These are phyloP conservation scores for Coemansia sp. DNA, from an alignment of 192 early-diverging fungal genomes.

Conservation along the genomic window DNA sequence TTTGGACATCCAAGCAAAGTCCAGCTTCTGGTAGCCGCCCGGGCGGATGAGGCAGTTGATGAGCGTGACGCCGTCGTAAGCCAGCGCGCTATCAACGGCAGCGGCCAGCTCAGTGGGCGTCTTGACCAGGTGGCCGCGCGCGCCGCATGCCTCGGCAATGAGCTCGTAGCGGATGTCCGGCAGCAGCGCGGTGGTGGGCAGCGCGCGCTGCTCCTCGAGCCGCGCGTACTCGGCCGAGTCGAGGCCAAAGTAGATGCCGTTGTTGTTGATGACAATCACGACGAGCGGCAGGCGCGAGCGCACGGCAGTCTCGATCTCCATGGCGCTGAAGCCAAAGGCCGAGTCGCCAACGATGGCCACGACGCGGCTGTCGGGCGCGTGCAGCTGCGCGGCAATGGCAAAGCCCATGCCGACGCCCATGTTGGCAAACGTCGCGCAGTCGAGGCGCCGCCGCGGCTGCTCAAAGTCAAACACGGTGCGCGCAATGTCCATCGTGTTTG, in stretches of 20 bases:
- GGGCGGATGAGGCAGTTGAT: conserved; percentile 70
- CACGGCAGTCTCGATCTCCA: conserved; percentile 74
- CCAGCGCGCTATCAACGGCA: conserved; percentile 53
- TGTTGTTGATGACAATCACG: conserved; percentile 77
- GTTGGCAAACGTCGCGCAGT: conserved; percentile 72
- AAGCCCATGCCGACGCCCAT: conserved; percentile 82
- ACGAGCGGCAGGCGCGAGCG: conserved; percentile 61
- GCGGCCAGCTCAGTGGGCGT: conserved; percentile 57
- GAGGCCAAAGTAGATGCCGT: conserved; percentile 72
- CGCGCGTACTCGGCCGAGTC: conserved; percentile 50
- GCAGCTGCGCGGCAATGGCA: conserved; percentile 65
- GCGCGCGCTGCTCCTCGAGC: conserved; percentile 23
- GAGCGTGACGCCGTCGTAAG: conserved; percentile 51
- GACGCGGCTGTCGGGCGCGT: conserved; percentile 52
- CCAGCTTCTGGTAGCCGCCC: conserved; percentile 58
- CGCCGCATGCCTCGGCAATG: conserved; percentile 67
- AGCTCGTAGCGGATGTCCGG: conserved; percentile 69
- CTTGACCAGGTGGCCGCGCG: conserved; percentile 55
- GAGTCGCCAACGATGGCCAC: conserved; percentile 73
- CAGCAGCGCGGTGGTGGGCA: conserved; percentile 63
- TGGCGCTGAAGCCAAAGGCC: conserved; percentile 77
- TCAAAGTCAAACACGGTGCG: conserved; percentile 66
- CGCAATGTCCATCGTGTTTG: conserved; percentile 80
- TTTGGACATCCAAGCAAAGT: conserved; percentile 56
- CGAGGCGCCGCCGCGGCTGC: conserved; percentile 61